Evolutionary conservation across 805 yeast species (phyloP).

Genomic region (Schwanniomyces pseudopolymorphus): DNA sequence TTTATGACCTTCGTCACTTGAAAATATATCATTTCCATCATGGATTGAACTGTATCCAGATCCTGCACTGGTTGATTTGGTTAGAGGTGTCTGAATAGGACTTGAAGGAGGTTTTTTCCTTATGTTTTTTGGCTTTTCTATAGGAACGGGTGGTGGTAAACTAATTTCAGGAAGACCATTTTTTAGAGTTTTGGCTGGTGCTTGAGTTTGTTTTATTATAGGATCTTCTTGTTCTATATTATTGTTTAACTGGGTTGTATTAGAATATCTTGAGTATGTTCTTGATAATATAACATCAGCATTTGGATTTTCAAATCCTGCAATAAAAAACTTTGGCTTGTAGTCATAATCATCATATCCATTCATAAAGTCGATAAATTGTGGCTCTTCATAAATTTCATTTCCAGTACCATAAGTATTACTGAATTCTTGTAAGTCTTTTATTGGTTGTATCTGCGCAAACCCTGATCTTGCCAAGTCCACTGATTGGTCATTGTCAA

Average conservation of each 20-base stretch:
- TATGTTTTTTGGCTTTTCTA: not conserved
- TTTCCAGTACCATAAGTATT: slow-evolving; percentile 63
- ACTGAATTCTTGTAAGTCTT: slow-evolving; percentile 58
- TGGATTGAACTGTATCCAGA: slow-evolving; percentile 9
- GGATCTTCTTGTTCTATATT: not conserved
- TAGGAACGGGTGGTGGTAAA: slow-evolving; percentile 6
- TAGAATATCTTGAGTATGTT: slow-evolving; percentile 27
- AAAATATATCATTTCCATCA: slow-evolving; percentile 21
- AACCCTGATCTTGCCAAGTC: slow-evolving; percentile 66
- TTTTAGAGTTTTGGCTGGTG: not conserved
- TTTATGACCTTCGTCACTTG: slow-evolving; percentile 3
- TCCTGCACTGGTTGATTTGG: not conserved
- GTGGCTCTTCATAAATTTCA: slow-evolving; percentile 56
- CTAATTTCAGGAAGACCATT: slow-evolving; percentile 7
- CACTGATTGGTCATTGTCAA: slow-evolving; percentile 72
- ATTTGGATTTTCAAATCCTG: slow-evolving; percentile 36
- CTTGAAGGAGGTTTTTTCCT: slow-evolving; percentile 4
- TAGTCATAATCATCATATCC: slow-evolving; percentile 31
- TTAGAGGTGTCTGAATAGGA: not conserved
- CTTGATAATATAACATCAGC: slow-evolving; percentile 23
- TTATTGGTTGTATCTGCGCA: slow-evolving; percentile 64
- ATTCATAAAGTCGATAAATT: slow-evolving; percentile 57
- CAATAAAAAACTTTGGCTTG: slow-evolving; percentile 17
- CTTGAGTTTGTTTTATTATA: not conserved
- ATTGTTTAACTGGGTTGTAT: slow-evolving; percentile 11